Conservation (phyloP, 2,329 filamentous ascomycete species). For the Leptoxyphium fumago region DNA sequence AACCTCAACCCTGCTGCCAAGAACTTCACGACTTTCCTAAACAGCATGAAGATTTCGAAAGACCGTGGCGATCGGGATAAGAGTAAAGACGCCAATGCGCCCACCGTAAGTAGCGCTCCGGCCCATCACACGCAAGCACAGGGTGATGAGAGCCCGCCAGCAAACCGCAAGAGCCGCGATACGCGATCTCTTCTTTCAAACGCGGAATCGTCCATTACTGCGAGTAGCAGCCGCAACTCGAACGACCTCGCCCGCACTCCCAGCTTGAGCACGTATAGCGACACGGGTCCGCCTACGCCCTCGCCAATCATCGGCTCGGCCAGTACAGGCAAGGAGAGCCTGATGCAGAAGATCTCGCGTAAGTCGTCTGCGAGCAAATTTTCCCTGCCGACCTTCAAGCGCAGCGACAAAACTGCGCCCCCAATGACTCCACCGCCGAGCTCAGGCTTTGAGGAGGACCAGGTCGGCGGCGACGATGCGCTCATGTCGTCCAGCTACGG, state of each 20-base stretch:
- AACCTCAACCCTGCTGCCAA: constrained; percentile 78
- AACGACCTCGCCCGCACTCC: constrained; percentile 16
- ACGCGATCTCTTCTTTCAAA: constrained; percentile 23
- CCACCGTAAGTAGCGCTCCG: constrained; percentile 8
- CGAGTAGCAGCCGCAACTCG: constrained; percentile 12
- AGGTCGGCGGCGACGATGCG: not conserved
- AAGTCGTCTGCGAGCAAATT: constrained; percentile 32
- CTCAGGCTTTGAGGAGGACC: not conserved
- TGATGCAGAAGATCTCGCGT: constrained; percentile 35
- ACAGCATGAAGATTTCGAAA: constrained; percentile 22
- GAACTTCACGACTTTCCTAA: constrained; percentile 63
- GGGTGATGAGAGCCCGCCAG: constrained; percentile 20
- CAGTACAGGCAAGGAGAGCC: constrained; percentile 26
- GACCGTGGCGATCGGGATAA: constrained; percentile 21
- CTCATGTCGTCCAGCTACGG: not conserved
- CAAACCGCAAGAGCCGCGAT: constrained; percentile 29
- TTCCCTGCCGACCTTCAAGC: constrained; percentile 19
- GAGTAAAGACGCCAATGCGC: constrained; percentile 17
- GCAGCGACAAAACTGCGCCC: not conserved
- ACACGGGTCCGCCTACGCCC: constrained; percentile 22
- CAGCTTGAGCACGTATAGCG: constrained; percentile 16
- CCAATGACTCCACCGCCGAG: not conserved
- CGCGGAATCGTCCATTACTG: constrained; percentile 16
- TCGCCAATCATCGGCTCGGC: constrained; percentile 19
- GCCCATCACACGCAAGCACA: constrained; percentile 10